Percentiles rank a stretch among this genome's conserved stretches.
These are phyloP conservation scores for Ceratocystis diversiconidia DNA, from an alignment of 2,329 filamentous ascomycete species.

Conservation along the genomic window DNA sequence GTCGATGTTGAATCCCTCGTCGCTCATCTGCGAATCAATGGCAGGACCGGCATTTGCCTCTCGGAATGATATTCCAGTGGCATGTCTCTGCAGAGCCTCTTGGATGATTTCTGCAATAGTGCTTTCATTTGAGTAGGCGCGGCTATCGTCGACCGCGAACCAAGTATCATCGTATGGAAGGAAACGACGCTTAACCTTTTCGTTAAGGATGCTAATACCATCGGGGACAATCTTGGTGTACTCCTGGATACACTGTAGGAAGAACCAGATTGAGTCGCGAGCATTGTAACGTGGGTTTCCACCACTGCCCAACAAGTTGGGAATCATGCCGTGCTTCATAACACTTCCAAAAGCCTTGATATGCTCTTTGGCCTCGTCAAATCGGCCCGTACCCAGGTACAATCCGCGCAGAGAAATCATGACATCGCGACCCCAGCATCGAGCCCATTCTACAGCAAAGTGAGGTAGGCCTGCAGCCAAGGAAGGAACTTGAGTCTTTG, in stretches of 20 bases:
- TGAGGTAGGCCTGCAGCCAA: slow-evolving; percentile 88
- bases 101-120: slow-evolving; percentile 83
- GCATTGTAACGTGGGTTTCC: slow-evolving; percentile 86
- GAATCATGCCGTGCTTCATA: slow-evolving; percentile 96
- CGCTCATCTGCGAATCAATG: slow-evolving; percentile 85
- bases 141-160: slow-evolving; percentile 67
- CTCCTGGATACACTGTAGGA: slow-evolving; percentile 89
- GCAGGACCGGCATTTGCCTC: slow-evolving; percentile 85
- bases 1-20: slow-evolving; percentile 82
- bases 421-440: slow-evolving; percentile 94
- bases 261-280: slow-evolving; percentile 95
- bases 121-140: slow-evolving; percentile 74
- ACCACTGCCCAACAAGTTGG: slow-evolving; percentile 78
- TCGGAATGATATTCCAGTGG: slow-evolving; percentile 75
- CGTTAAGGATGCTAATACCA: slow-evolving; percentile 57
- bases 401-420: slow-evolving; percentile 90
- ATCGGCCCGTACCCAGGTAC: slow-evolving; percentile 80
- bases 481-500: slow-evolving; percentile 67
- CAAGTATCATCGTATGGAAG: slow-evolving; percentile 91
- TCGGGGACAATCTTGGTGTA: slow-evolving; percentile 71
- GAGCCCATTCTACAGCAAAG: slow-evolving; percentile 84
- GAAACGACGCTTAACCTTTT: slow-evolving; percentile 71
- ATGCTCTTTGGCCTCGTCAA: slow-evolving; percentile 79
- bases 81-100: slow-evolving; percentile 84
- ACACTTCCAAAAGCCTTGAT: slow-evolving; percentile 91